Evolutionary conservation across 2,329 filamentous ascomycete species (phyloP).

Genomic region (Cordyceps javanica): DNA sequence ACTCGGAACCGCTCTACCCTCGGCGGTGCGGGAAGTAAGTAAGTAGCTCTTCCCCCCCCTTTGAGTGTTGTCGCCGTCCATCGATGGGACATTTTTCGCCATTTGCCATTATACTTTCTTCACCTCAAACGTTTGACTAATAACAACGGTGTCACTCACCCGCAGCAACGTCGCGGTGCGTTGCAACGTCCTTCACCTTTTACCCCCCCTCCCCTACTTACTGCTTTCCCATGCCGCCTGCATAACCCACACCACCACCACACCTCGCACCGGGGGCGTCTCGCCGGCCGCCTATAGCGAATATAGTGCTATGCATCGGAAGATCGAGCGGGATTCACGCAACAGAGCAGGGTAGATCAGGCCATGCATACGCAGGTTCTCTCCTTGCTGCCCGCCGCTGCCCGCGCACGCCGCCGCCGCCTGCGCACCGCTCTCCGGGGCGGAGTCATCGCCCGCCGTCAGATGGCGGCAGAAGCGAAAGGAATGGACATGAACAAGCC

Average conservation of each 20-base stretch:
- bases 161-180: background rate
- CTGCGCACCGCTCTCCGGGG: background rate
- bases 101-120: no score
- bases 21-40: background rate
- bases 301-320: constrained; percentile 7
- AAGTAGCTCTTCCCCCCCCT: background rate
- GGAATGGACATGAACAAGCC: no score
- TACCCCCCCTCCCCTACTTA: no score
- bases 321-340: constrained; percentile 8
- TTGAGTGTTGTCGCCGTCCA: no score
- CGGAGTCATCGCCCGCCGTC: background rate
- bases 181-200: background rate
- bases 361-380: constrained; percentile 1
- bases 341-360: constrained; percentile 4
- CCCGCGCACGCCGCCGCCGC: no score
- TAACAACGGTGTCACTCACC: no score
- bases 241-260: background rate
- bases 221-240: background rate
- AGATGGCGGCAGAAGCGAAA: no score
- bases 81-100: no score
- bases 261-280: no score
- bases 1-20: no score
- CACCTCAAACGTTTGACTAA: no score
- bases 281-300: background rate
- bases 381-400: no score